Base-by-base conservation (phyloP, 108 stramenopile species). In the Stephanodiscus minutulus region DNA sequence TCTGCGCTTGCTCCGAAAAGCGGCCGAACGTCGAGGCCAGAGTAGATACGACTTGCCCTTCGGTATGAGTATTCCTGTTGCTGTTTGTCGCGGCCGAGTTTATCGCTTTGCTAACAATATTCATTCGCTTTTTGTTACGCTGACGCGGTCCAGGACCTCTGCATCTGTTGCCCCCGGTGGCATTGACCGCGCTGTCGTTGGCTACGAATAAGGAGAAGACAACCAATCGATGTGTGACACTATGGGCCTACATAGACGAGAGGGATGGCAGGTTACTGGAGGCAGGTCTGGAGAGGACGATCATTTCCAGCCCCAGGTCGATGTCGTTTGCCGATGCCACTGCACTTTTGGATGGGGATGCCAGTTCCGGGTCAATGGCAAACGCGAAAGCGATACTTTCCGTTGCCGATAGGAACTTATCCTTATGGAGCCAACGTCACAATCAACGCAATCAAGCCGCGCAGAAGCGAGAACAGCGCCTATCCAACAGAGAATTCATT, bases 241-340 rank as follows among this genome's bases (percentile, higher is more conserved):
- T 96, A 2, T 93, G 91, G 91, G 95, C 82, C 1, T 96, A 93
- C 72, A 85, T 96, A 54, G 95, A 96, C 61, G 89, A 90, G 57
- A 60, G 74, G 64, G 77, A 78, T 31, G 95, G 95, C 13, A 87
- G 81, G 41, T 27, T 93, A 1, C 57, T 93, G 6, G 95, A 96
- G 41, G 87, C 91, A 28, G 91, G 95, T 12, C 57, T 96, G 56
- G 95, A 96, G 53, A 70, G 92, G 41, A 85, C 85, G 21, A 49
- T 93, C 18, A 87, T 91, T 35, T 82, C 85, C 13, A 67, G 73
- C 31, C 90, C 95, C 18, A 31, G 63, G 29, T 82, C 89, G 12
- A 36, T 92, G 27, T 75, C 88, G 4, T 96, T 85, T 72, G 76
- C 74, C 47, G 69, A 77, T 15, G 92, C 95, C 17, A 83, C 84